Evolutionary conservation across 441 rosid species (phyloP), one percentile per base, ranked within the genome.

Genomic region (Gossypium gossypioides): DNA sequence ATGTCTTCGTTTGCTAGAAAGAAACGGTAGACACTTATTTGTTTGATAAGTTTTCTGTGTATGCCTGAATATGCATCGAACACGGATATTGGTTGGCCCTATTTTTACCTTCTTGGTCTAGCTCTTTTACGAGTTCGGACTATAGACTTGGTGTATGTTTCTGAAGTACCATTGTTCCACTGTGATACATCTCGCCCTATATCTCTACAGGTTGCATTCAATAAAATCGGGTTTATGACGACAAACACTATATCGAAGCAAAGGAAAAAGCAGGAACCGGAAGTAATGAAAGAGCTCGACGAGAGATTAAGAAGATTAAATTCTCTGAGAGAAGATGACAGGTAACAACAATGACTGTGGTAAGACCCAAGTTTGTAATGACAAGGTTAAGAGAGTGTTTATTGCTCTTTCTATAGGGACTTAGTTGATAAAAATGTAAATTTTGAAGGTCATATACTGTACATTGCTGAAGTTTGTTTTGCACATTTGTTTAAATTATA

Each of bases 231-330:
- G 46, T 89, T 89, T 0, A 85, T 95, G 97, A 92, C 96, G 3
- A 89, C 97, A 13, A 83, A 88, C 85, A 88, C 89, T 0, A 85
- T 95, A 81, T 95, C 96, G 0, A 95, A 95, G 85, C 90, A 92
- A 79, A 85, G 99, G 86, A 95, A 95, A 79, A 95, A 91, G 79
- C 98, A 95, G 75, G 98, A 95, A 78, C 93, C 98, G 2, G 98
- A 97, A 19, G 98, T 92, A 59, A 83, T 89, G 96, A 97, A 96
- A n/a, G 99, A 95, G 84, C 93, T 92, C 24, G 97, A 92, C 75
- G 93, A 91, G 84, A 86, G 98, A 84, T 78, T 89, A 68, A 83
- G 95, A 82, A 81, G 98, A 76, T 82, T 92, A 66, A 88, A 92
- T 83, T 84, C 98, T 15, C 80, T 88, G 22, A 87, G 80, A 77